phyloP scores from a whole-genome alignment of 192 early-diverging fungal genomes.

The Backusella liffmaniae region DNA sequence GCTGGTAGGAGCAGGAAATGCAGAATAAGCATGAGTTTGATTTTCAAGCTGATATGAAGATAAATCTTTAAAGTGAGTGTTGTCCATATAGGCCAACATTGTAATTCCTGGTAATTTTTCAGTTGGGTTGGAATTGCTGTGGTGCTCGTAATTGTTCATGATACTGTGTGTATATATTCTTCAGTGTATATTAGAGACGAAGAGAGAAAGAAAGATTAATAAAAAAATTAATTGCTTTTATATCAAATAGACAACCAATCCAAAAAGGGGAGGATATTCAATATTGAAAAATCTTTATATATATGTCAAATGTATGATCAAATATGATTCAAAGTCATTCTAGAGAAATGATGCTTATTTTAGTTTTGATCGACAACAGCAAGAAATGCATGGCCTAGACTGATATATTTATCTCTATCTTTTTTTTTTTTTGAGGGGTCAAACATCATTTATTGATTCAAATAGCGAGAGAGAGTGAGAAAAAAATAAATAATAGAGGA shows the following conservation, averaged over 20 bases:
- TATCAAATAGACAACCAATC: neutral
- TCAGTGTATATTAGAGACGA: conserved; percentile 1
- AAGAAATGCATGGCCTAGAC: conserved; percentile 8
- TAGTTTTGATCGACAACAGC: conserved; percentile 2
- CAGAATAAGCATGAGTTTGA: conserved; percentile 1
- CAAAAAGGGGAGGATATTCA: neutral
- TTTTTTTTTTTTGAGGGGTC: neutral
- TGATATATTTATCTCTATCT: neutral
- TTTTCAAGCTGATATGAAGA: conserved; percentile 11
- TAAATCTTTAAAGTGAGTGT: conserved; percentile 11
- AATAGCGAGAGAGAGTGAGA: neutral
- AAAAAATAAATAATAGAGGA: neutral
- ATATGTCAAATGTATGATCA: conserved; percentile 1
- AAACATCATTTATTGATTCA: neutral
- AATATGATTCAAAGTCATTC: conserved; percentile 6
- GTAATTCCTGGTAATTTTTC: conserved; percentile 35
- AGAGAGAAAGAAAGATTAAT: neutral
- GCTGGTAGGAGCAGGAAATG: conserved; percentile 1
- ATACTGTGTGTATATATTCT: neutral
- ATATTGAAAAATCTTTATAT: conserved; percentile 1
- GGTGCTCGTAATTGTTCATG: conserved; percentile 24
- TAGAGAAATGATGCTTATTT: conserved; percentile 9
- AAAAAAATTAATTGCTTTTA: conserved; percentile 1
- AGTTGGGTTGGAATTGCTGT: conserved; percentile 9
- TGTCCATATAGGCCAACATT: conserved; percentile 17